Base-by-base conservation (phyloP, 2,329 filamentous ascomycete genomes). In the Cladosporium sp. region DNA sequence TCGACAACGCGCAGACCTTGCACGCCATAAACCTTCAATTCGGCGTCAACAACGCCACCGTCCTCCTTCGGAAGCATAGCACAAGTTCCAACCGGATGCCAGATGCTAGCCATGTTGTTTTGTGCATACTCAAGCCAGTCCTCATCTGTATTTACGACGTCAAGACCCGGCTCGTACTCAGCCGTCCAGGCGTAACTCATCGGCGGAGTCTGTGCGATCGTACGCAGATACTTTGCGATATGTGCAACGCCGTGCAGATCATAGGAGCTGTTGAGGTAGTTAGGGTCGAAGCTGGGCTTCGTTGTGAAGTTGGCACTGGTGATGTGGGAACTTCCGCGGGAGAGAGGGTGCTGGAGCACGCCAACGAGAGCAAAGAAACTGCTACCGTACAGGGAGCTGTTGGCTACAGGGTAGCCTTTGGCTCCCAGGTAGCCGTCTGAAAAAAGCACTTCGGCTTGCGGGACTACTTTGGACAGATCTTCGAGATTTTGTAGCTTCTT, bases 371-470 rank as follows among this genome's bases (percentile, higher is more conserved):
- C 71, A 57, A 76, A 73, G 55, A 73, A 77, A n/a, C 58, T 66
- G 56, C 72, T 65, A 11, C 77, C 77, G 61, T 73, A 76, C 10
- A 76, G 70, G n/a, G 70, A 65, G 5, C 69, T 77, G 57, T 68
- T 78, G 50, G 31, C 53, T 6, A 72, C 62, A 2, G 76, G 75
- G 66, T 78, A 78, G 14, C 78, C 76, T 68, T 77, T 77, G 50
- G 74, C 67, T 18, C 81, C 81, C 0, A 79, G 80, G 70, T 81
- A 82, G 2, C 79, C 79, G 66, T 82, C 80, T 0, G 78, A 79
- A 69, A 83, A 80, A 65, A 82, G 79, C 40, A 81, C 67, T 69
- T 82, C 80, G 1, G 80, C 68, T 66, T 81, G 78, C 0, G 80
- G 79, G 8, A 81, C 75, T n/a, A 67, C 65, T 5, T 68, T 66